Conservation (phyloP, 768 basidiomycete species). For the Hygrophorus pudorinus region DNA sequence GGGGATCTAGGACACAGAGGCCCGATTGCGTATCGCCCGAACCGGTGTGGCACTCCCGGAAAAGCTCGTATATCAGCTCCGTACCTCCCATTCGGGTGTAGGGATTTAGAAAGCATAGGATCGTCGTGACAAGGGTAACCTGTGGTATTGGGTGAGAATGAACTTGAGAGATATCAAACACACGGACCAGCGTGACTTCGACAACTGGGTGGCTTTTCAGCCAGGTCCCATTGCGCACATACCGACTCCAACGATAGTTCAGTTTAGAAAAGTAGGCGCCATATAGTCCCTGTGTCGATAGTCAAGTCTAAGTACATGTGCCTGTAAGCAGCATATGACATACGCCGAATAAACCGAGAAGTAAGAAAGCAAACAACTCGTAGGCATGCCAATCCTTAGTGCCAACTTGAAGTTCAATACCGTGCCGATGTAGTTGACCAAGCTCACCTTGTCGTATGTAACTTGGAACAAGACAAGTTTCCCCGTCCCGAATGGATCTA, state of each 20-base stretch:
- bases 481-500: slow-evolving; percentile 93
- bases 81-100: slow-evolving; percentile 93
- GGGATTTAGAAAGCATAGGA: slow-evolving; percentile 78
- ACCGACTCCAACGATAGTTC: slow-evolving; percentile 81
- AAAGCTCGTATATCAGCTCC: slow-evolving; percentile 87
- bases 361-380: slow-evolving; percentile 76
- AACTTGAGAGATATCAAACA: background rate
- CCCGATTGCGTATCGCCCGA: slow-evolving; percentile 47
- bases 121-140: slow-evolving; percentile 72
- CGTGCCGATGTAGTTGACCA: background rate
- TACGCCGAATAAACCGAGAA: slow-evolving; percentile 87
- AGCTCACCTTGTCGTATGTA: slow-evolving; percentile 67
- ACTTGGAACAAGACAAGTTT: slow-evolving; percentile 91
- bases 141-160: slow-evolving; percentile 16
- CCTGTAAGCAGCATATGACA: slow-evolving; percentile 15
- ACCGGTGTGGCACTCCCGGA: slow-evolving; percentile 70
- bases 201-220: slow-evolving; percentile 66
- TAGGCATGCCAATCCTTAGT: slow-evolving; percentile 84
- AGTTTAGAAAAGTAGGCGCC: slow-evolving; percentile 90
- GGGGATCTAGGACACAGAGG: slow-evolving; percentile 62
- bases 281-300: slow-evolving; percentile 62
- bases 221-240: slow-evolving; percentile 78
- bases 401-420: slow-evolving; percentile 2
- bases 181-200: slow-evolving; percentile 73
- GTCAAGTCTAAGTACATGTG: slow-evolving; percentile 5